Conservation (phyloP, 768 basidiomycete genomes). For the Lactarius tabidus region DNA sequence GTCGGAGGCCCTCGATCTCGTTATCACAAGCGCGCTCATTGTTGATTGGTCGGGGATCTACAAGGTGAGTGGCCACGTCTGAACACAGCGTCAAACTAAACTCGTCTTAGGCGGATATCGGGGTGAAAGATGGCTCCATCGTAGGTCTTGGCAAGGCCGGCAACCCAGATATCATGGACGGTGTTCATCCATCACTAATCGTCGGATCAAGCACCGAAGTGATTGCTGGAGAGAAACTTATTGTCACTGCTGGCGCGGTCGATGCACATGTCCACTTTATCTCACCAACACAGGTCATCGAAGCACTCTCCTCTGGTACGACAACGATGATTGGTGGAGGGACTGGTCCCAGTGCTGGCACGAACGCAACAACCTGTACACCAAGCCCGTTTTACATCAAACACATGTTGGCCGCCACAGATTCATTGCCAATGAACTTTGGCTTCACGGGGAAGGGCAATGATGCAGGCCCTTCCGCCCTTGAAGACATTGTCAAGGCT, state of each 20-base stretch:
- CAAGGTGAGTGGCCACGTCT: conserved; percentile 52
- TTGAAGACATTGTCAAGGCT: conserved; percentile 78
- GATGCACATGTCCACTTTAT: conserved; percentile 95
- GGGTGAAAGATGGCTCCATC: conserved; percentile 79
- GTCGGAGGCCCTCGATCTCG: conserved; percentile 72
- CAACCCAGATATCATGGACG: conserved; percentile 90
- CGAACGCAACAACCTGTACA: conserved; percentile 94
- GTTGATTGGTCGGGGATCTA: conserved; percentile 94
- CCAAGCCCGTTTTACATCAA: conserved; percentile 85
- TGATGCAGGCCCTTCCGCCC: conserved; percentile 67
- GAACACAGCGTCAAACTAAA: not conserved
- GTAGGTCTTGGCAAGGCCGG: conserved; percentile 94
- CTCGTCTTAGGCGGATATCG: conserved; percentile 79
- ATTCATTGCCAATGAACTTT: conserved; percentile 87
- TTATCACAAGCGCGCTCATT: conserved; percentile 93
- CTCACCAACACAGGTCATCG: conserved; percentile 86
- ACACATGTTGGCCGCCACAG: conserved; percentile 90
- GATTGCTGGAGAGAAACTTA: conserved; percentile 92
- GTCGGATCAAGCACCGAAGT: conserved; percentile 93
- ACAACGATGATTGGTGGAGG: conserved; percentile 97
- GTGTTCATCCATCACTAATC: conserved; percentile 64
- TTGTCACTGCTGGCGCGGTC: conserved; percentile 89
- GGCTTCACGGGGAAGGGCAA: conserved; percentile 97
- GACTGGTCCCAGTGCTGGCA: conserved; percentile 87
- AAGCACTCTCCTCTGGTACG: conserved; percentile 77